Evolutionary conservation across 2,329 filamentous ascomycete species (phyloP).

Genomic region (Aspergillus ustus): DNA sequence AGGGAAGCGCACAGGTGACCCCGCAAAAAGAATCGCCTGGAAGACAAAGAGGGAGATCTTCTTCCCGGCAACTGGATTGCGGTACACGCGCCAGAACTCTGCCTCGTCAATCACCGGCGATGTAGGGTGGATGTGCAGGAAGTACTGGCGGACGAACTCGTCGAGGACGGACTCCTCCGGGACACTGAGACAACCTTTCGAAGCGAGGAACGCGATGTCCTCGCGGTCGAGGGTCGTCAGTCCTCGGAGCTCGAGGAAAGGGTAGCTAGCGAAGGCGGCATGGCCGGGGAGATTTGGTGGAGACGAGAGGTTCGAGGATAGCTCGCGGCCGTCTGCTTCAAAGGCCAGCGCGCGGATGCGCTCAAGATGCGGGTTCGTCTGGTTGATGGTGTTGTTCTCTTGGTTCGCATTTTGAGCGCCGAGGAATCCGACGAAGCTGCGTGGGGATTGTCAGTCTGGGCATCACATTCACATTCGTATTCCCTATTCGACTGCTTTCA

Average conservation of each 20-base stretch:
- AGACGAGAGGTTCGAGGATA: neutral
- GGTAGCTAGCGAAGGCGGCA: constrained; percentile 19
- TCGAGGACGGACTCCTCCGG: constrained; percentile 49
- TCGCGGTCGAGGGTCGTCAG: constrained; percentile 38
- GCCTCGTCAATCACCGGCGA: constrained; percentile 45
- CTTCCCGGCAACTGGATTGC: neutral
- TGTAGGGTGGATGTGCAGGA: constrained; percentile 36
- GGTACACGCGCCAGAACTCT: constrained; percentile 48
- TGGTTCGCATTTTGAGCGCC: neutral
- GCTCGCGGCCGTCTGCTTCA: constrained; percentile 7
- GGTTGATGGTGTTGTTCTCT: constrained; percentile 10
- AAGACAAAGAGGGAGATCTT: constrained; percentile 37
- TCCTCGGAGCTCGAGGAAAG: constrained; percentile 28
- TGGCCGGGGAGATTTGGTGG: constrained; percentile 11
- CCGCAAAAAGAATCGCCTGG: constrained; percentile 37
- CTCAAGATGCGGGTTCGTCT: constrained; percentile 15
- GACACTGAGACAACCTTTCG: constrained; percentile 53
- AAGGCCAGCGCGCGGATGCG: constrained; percentile 12
- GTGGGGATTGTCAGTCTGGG: neutral
- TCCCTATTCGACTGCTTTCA: neutral
- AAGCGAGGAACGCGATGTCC: constrained; percentile 54
- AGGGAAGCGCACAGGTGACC: constrained; percentile 38
- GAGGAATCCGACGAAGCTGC: constrained; percentile 17
- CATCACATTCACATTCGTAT: neutral
- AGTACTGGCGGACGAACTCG: constrained; percentile 51